Conservation (phyloP, 352 stramenopile genomes). For the Pythium vanterpoolii region DNA sequence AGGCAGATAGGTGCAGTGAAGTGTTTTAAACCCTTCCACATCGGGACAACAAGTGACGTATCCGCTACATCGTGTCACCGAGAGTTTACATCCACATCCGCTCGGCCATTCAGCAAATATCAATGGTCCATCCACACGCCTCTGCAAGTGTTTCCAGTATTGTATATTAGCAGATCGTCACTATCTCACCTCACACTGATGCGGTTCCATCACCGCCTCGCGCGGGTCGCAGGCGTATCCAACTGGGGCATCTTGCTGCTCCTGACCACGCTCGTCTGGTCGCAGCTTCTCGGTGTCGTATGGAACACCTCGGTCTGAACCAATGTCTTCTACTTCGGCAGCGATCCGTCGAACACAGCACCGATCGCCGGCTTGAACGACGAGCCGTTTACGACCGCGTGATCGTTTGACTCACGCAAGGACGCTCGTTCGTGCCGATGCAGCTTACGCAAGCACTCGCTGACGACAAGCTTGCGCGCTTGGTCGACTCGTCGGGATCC, state of each 20-base stretch:
- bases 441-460: neutral
- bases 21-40: too few species aligned
- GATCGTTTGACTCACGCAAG: conserved; percentile 3
- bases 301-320: neutral
- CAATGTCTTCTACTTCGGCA: neutral
- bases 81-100: too few species aligned
- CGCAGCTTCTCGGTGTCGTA: conserved; percentile 1
- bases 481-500: conserved; percentile 2
- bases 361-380: conserved; percentile 2
- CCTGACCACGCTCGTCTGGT: neutral
- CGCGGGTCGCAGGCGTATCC: neutral
- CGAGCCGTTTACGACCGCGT: conserved; percentile 8
- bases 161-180: too few species aligned
- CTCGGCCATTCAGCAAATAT: too few species aligned
- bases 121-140: too few species aligned
- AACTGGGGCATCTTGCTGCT: conserved; percentile 3
- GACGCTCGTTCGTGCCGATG: neutral
- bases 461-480: neutral
- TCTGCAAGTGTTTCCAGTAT: too few species aligned
- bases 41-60: too few species aligned
- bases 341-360: neutral
- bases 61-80: too few species aligned
- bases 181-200: too few species aligned
- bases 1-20: too few species aligned
- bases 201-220: neutral